Evolutionary conservation across 345 rosid species (phyloP).

Genomic region (Lepidium aucheri): DNA sequence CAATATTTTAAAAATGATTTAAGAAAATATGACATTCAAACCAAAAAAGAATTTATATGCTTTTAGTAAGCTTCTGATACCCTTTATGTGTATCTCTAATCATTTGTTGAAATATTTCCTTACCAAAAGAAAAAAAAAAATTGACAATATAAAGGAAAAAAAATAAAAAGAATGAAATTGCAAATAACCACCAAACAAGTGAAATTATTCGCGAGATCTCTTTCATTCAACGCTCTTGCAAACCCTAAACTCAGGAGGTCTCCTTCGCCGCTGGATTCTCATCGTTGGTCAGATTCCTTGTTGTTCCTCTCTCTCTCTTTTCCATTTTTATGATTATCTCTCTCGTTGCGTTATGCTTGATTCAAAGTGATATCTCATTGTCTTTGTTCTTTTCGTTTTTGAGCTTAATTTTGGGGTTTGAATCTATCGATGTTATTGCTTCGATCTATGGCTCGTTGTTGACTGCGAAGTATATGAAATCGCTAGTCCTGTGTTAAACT

Average conservation of each 20-base stretch:
- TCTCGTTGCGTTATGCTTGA: not conserved
- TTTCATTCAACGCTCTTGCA: constrained; percentile 2
- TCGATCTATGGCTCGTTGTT: not conserved
- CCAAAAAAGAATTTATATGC: too few relatives aligned
- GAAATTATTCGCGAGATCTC: not conserved
- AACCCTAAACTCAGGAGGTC: constrained; percentile 24
- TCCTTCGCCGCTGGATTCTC: constrained; percentile 11
- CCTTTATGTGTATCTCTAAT: too few relatives aligned
- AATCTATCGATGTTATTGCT: not conserved
- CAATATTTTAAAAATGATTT: too few relatives aligned
- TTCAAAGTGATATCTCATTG: not conserved
- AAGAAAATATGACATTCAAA: too few relatives aligned
- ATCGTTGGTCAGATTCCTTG: constrained; percentile 16
- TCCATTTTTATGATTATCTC: not conserved
- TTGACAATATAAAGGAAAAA: too few relatives aligned
- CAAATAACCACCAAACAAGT: constrained; percentile 2
- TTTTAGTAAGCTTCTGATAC: too few relatives aligned
- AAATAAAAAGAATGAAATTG: not conserved
- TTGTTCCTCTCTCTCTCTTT: not conserved
- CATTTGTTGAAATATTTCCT: too few relatives aligned
- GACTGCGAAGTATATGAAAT: not conserved
- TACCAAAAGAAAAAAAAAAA: too few relatives aligned
- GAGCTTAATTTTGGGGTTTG: not conserved
- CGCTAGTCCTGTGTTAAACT: not conserved
- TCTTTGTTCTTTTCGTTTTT: not conserved